These are phyloP conservation scores for Neoboletus brunneissimus DNA, from an alignment of 768 basidiomycete genomes.

Conservation along the genomic window DNA sequence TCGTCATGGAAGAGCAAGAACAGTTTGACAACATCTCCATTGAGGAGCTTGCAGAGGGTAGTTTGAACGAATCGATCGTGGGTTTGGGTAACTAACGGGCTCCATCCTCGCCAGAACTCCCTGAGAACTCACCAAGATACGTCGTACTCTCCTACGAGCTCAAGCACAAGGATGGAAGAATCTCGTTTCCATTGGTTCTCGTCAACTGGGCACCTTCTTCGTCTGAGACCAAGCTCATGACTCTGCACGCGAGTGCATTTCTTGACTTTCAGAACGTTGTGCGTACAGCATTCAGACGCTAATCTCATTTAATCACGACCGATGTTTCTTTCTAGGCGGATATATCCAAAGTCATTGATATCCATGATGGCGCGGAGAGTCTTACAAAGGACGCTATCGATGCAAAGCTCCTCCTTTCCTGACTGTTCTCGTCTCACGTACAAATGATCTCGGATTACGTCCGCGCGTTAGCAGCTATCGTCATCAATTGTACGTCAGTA, in stretches of 20 bases:
- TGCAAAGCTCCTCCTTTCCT: conserved; percentile 43
- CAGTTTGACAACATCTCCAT: conserved; percentile 73
- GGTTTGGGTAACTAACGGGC: not conserved
- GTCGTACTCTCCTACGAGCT: conserved; percentile 83
- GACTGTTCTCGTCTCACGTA: no score
- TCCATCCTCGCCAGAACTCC: conserved; percentile 57
- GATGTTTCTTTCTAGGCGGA: conserved; percentile 50
- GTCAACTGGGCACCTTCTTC: conserved; percentile 85
- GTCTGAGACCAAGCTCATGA: conserved; percentile 71
- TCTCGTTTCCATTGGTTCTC: conserved; percentile 79
- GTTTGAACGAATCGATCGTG: conserved; percentile 5
- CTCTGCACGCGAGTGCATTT: conserved; percentile 81
- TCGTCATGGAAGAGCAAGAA: conserved; percentile 82
- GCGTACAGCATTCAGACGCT: conserved; percentile 26
- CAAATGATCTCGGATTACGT: no score
- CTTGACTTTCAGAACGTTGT: conserved; percentile 79
- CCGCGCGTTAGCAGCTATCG: no score
- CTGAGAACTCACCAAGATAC: conserved; percentile 84
- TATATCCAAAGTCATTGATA: conserved; percentile 75
- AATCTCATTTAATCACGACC: not conserved
- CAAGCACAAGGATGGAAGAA: conserved; percentile 75
- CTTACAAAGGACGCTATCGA: conserved; percentile 75
- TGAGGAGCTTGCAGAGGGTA: conserved; percentile 87
- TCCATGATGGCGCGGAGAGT: conserved; percentile 77
- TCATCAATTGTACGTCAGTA: no score